Evolutionary conservation across 2,329 filamentous ascomycete species (phyloP).

Genomic region (Aspergillus tamarii): DNA sequence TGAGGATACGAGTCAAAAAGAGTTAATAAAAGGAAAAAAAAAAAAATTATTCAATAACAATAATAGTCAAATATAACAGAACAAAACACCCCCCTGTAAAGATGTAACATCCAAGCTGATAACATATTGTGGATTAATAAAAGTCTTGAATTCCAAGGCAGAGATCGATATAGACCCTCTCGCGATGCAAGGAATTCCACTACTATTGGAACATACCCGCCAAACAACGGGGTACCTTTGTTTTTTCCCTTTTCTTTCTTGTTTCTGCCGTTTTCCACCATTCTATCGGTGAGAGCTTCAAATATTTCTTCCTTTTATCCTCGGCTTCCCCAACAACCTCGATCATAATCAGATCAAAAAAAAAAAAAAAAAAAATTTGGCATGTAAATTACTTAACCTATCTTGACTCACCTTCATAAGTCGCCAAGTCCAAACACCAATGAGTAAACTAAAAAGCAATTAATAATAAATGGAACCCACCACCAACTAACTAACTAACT

Average conservation of each 20-base stretch:
- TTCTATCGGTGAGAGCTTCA: background rate
- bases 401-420: no score
- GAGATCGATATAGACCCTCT: conserved; percentile 2
- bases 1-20: background rate
- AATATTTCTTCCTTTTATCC: background rate
- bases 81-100: background rate
- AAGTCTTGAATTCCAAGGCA: background rate
- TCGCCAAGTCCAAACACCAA: background rate
- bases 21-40: background rate
- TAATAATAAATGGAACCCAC: background rate
- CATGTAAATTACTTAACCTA: no score
- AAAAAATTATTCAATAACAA: no score
- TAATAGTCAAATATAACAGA: no score
- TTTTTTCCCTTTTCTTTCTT: background rate
- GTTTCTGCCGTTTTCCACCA: background rate
- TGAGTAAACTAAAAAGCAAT: background rate
- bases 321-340: background rate
- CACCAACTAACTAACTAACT: background rate
- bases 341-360: no score
- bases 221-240: background rate
- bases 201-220: conserved; percentile 3
- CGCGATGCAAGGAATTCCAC: conserved; percentile 17
- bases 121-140: background rate
- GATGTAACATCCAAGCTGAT: background rate
- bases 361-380: no score